These are phyloP conservation scores for Arctium lappa DNA, from an alignment of 129 eudicot species.

Conservation along the genomic window DNA sequence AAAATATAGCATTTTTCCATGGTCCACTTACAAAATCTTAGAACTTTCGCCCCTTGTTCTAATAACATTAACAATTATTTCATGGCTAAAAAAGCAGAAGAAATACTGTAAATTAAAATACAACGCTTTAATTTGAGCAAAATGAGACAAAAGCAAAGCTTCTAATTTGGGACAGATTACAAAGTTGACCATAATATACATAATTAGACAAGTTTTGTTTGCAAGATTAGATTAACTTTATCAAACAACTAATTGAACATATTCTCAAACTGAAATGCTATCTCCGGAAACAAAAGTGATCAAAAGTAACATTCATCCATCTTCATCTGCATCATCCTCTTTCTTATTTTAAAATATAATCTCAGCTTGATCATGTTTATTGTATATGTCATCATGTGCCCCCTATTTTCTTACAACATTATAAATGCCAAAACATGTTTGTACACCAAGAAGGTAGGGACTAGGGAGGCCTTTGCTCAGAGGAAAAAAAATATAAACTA, in stretches of 20 bases:
- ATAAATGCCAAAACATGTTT: background rate
- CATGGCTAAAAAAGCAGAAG: background rate
- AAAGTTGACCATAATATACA: background rate
- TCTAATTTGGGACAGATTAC: background rate
- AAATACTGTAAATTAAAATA: background rate
- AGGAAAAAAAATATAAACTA: background rate
- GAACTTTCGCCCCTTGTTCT: background rate
- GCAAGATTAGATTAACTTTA: background rate
- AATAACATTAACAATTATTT: background rate
- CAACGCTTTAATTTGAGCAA: background rate
- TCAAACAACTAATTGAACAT: background rate
- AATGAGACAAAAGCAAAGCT: slow-evolving; percentile 7
- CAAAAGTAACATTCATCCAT: too few species aligned
- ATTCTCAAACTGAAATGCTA: background rate
- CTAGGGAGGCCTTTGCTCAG: background rate
- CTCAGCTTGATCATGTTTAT: background rate
- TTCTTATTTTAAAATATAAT: background rate
- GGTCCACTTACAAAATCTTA: background rate
- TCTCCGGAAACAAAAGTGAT: too few species aligned
- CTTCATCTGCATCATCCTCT: background rate
- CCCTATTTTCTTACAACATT: background rate
- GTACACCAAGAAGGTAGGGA: background rate
- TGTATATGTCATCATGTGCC: background rate
- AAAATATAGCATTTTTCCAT: background rate
- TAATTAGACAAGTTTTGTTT: background rate